phyloP scores from a whole-genome alignment of 768 basidiomycete species.

The Suillus clintonianus region DNA sequence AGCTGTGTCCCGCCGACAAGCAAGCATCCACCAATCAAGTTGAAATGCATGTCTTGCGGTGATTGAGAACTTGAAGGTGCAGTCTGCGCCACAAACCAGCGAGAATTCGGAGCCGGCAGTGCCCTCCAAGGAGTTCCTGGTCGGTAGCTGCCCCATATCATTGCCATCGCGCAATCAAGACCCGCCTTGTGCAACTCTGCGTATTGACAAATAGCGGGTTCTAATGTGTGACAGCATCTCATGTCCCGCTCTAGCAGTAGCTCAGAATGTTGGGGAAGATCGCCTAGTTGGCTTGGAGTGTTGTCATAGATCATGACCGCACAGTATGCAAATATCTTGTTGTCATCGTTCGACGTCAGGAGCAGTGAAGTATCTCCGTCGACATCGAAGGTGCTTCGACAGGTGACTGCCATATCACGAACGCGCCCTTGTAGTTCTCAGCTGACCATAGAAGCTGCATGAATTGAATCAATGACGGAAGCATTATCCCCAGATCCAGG shows the following conservation, averaged over 20 bases:
- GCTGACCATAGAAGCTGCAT: conserved; percentile 41
- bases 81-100: conserved; percentile 26
- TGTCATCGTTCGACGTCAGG: conserved; percentile 23
- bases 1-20: conserved; percentile 29
- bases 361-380: conserved; percentile 12
- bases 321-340: conserved; percentile 24
- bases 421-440: conserved; percentile 24
- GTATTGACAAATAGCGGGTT: conserved; percentile 8
- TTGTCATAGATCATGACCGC: conserved; percentile 29
- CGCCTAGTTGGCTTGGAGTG: conserved; percentile 13
- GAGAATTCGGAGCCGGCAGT: no score
- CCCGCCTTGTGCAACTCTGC: conserved; percentile 10
- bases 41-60: conserved; percentile 23
- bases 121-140: conserved; percentile 22
- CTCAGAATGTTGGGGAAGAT: conserved; percentile 8
- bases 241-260: conserved; percentile 31
- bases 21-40: conserved; percentile 26
- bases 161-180: conserved; percentile 17
- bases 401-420: conserved; percentile 39
- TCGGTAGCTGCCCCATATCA: conserved; percentile 27
- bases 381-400: conserved; percentile 37
- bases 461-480: conserved; percentile 39
- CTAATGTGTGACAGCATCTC: conserved; percentile 28
- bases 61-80: neutral
- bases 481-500: conserved; percentile 22